Base-by-base conservation (phyloP, 2,329 filamentous ascomycete genomes). In the Teratosphaeriaceae sp. region DNA sequence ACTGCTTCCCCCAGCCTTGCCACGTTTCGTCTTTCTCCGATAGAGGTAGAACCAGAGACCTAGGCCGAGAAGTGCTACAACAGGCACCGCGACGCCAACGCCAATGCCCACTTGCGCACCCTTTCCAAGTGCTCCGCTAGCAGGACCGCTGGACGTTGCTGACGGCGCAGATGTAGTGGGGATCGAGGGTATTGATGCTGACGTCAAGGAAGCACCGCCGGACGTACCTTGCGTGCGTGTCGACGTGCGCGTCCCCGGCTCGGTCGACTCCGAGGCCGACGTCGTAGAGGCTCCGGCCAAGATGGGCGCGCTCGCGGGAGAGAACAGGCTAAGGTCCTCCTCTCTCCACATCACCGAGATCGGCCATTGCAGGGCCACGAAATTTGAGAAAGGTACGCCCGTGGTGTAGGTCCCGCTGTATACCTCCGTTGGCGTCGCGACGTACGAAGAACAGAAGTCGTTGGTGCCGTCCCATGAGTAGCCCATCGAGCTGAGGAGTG, bases 341-440 rank as follows among this genome's bases (percentile, higher is more conserved):
- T 21, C 24, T 21, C n/a, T 15, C 39, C 39, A 42, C 21, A 18
- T 18, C 5, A 42, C 39, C 20, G 39, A 42, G 30, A 42, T 42
- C 8, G 39, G 39, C 39, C 39, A 42, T 35, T 42, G 39, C 19
- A 42, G 20, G 21, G 13, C 39, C 9, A 42, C 29, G 39, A 42
- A 42, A 9, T 27, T 27, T 11, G 39, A 42, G 29, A 42, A 42
- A 8, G 39, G 39, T 3, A 23, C n/a, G 24, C 5, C 11, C 9
- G 39, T 35, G 4, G 39, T 39, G 16, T 26, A 23, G 3, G 5
- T 42, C 27, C 29, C 29, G 20, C 39, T 42, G 8, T 19, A 7
- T 21, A 42, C 30, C 16, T 11, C 16, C 5, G 39, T 42, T 5
- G 27, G 23, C 15, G 39, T 42, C 16, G 39, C 39, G 11, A 42